Conservation (phyloP, 495 filamentous ascomycete genomes). For the Hyaloscypha hepaticicola region DNA sequence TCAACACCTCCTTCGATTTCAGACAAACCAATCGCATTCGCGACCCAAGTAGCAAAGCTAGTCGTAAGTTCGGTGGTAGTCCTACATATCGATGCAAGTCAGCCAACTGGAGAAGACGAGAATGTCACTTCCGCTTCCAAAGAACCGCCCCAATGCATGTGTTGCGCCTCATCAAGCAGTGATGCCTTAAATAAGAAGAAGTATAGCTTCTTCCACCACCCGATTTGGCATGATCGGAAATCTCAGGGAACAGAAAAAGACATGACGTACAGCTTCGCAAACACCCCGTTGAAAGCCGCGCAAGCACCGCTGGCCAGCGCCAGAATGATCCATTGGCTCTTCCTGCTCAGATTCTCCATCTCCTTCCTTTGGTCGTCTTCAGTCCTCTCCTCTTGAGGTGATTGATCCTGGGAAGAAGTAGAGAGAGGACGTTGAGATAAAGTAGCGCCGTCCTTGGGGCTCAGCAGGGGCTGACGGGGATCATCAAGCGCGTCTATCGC, state of each 20-base stretch:
- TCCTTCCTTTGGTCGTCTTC: conserved; percentile 7
- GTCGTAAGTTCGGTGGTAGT: conserved; percentile 85
- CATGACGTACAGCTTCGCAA: conserved; percentile 81
- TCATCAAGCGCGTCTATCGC: not conserved
- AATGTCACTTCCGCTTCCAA: conserved; percentile 11
- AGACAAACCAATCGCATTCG: conserved; percentile 58
- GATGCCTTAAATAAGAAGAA: not conserved
- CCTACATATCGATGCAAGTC: conserved; percentile 39
- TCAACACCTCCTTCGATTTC: conserved; percentile 57
- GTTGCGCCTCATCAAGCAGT: no score
- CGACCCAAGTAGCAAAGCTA: conserved; percentile 61
- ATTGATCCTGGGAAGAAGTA: not conserved
- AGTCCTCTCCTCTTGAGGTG: not conserved
- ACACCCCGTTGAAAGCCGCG: conserved; percentile 91
- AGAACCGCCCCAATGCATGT: not conserved
- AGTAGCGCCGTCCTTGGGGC: not conserved
- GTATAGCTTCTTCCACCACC: not conserved
- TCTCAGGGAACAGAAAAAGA: not conserved
- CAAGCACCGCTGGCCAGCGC: conserved; percentile 84
- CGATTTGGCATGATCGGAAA: not conserved
- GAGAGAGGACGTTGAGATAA: not conserved
- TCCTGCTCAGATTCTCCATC: conserved; percentile 32
- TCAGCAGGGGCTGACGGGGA: conserved; percentile 4
- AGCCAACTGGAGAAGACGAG: conserved; percentile 1
- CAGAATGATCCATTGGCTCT: conserved; percentile 70